These are phyloP conservation scores for Bothriochloa decipiens DNA, from an alignment of 176 grass and related monocot species.

Conservation along the genomic window DNA sequence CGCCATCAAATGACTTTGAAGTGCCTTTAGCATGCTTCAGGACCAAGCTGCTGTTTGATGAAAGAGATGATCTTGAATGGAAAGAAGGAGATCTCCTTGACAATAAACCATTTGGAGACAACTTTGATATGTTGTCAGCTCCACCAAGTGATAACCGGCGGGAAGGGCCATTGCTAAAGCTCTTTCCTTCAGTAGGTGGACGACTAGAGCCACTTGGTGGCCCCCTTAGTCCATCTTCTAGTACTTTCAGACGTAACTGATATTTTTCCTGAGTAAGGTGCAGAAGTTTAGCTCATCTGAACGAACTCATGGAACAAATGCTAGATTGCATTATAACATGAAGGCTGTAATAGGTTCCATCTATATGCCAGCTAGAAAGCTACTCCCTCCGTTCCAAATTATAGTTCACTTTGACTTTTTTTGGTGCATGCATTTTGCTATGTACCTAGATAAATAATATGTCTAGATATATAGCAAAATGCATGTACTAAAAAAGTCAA, in stretches of 20 bases:
- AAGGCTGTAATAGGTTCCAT: constrained; percentile 17
- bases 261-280: constrained; percentile 76
- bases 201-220: constrained; percentile 70
- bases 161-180: constrained; percentile 81
- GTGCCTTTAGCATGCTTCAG: constrained; percentile 96
- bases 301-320: constrained; percentile 29
- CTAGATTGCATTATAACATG: constrained; percentile 14
- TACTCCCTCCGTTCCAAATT: too few species aligned
- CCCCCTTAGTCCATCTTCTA: constrained; percentile 95
- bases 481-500: too few species aligned
- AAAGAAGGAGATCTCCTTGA: constrained; percentile 90
- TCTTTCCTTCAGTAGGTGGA: constrained; percentile 67
- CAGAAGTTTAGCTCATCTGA: constrained; percentile 29
- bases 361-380: neutral
- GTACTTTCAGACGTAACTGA: constrained; percentile 87
- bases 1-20: constrained; percentile 99
- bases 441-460: too few species aligned
- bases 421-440: too few species aligned
- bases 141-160: constrained; percentile 88
- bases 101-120: constrained; percentile 80
- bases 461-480: too few species aligned
- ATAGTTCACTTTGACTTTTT: too few species aligned
- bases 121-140: constrained; percentile 76
- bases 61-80: constrained; percentile 92
- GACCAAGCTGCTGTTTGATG: constrained; percentile 75